Evolutionary conservation across 352 stramenopile genomes (phyloP).

Genomic region (Globisporangium cylindrosporum): DNA sequence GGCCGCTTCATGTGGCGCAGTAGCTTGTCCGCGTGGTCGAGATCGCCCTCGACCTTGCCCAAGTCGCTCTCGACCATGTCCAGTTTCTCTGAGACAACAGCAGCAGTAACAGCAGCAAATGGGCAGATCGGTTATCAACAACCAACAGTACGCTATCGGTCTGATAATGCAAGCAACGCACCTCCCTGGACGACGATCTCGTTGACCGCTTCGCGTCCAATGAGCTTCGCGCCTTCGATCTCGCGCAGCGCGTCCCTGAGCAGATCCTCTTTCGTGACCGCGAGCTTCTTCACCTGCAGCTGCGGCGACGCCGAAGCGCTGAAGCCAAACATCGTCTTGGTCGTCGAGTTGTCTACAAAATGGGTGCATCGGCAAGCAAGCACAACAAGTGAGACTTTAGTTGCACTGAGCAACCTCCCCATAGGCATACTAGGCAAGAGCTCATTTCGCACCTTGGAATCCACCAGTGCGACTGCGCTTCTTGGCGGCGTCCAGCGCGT

Average conservation of each 20-base stretch:
- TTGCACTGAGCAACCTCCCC: background rate
- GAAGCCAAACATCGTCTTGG: constrained; percentile 63
- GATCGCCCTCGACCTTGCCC: constrained; percentile 48
- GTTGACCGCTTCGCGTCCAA: constrained; percentile 62
- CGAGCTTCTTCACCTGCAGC: constrained; percentile 68
- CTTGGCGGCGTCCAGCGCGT: constrained; percentile 56
- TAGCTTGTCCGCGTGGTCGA: constrained; percentile 77
- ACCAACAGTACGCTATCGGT: background rate
- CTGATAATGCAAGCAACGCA: constrained; percentile 12
- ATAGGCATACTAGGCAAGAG: background rate
- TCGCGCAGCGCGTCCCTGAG: constrained; percentile 72
- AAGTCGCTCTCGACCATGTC: constrained; percentile 66
- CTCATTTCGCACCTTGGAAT: background rate
- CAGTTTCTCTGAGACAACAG: constrained; percentile 48
- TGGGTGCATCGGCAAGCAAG: background rate
- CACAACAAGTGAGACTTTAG: background rate
- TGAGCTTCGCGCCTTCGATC: constrained; percentile 66
- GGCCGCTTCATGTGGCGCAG: constrained; percentile 65
- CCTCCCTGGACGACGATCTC: constrained; percentile 72
- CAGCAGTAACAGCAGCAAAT: background rate
- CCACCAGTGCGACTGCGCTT: constrained; percentile 34
- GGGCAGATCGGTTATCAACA: background rate
- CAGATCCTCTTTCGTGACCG: constrained; percentile 55
- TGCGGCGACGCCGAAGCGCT: constrained; percentile 36
- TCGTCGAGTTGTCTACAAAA: constrained; percentile 24